Percentiles rank a stretch among this genome's conserved stretches.
Conservation (phyloP, 202 grass and related monocot species). For the Panicum hallii region DNA sequence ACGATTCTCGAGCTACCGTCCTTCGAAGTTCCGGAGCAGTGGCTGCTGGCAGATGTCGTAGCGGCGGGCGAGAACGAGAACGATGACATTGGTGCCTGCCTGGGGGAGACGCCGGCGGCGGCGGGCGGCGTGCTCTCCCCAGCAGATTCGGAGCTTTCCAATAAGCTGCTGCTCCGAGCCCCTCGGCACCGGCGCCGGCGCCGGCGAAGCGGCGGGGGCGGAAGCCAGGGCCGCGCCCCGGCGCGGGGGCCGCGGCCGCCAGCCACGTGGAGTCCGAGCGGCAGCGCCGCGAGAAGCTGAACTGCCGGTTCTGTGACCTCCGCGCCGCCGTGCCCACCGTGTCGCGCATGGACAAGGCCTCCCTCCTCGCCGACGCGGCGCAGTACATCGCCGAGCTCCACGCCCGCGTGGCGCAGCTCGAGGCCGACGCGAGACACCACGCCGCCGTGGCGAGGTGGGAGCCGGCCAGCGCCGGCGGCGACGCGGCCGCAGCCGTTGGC, state of each 20-base stretch:
- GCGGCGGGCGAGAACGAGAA: too few relatives aligned
- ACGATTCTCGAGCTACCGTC: too few relatives aligned
- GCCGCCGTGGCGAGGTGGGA: conserved; percentile 30
- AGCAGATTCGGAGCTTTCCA: too few relatives aligned
- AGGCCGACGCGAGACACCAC: conserved; percentile 44
- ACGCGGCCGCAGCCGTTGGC: too few relatives aligned
- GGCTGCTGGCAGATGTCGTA: too few relatives aligned
- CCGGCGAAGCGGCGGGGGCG: conserved; percentile 40
- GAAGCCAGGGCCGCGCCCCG: conserved; percentile 37
- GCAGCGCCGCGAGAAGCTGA: conserved; percentile 71
- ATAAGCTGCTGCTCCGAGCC: not conserved
- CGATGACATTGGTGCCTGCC: too few relatives aligned
- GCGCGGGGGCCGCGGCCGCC: conserved; percentile 11
- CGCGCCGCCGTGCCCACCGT: conserved; percentile 70
- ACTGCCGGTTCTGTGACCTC: conserved; percentile 69
- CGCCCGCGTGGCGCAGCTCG: conserved; percentile 49
- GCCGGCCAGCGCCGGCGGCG: not conserved
- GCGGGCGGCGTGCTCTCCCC: too few relatives aligned
- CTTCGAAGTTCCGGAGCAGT: too few relatives aligned
- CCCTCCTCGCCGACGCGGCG: conserved; percentile 59
- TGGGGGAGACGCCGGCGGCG: too few relatives aligned
- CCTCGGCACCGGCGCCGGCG: not conserved
- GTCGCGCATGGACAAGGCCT: conserved; percentile 36
- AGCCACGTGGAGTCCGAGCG: conserved; percentile 76
- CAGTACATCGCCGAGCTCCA: conserved; percentile 68